Evolutionary conservation across 2,329 filamentous ascomycete genomes (phyloP).

Genomic region (Fusarium denticulatum): DNA sequence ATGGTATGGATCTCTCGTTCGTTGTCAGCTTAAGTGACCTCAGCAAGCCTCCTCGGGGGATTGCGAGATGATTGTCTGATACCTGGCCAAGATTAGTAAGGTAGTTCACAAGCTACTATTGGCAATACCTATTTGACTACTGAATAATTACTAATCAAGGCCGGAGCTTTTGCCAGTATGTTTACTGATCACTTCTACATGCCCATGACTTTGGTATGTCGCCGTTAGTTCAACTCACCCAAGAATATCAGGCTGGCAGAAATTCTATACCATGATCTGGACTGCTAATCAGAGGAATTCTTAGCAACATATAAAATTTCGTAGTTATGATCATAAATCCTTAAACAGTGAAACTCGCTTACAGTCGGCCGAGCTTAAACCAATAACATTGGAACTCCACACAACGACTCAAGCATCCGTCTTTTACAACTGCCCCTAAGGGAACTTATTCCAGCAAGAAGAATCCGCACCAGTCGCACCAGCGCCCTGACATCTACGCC

Average conservation of each 20-base stretch:
- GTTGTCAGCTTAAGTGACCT: not conserved
- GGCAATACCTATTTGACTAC: no score
- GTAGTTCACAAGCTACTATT: not conserved
- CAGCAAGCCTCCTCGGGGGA: no score
- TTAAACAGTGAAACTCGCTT: not conserved
- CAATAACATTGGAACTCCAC: not conserved
- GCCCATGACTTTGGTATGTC: no score
- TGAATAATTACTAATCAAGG: no score
- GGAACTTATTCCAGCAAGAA: not conserved
- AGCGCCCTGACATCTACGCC: not conserved
- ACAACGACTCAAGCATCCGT: not conserved
- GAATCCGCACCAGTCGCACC: not conserved
- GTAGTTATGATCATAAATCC: not conserved
- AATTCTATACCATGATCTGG: not conserved
- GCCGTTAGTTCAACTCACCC: accelerated
- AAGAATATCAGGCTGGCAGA: not conserved
- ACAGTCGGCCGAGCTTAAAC: not conserved
- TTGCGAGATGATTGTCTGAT: not conserved
- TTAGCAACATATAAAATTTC: accelerated
- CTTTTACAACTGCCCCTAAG: not conserved
- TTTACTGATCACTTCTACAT: not conserved
- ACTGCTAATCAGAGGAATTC: not conserved
- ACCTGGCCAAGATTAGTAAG: not conserved
- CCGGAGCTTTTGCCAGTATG: not conserved
- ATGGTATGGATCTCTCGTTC: not conserved